A percentile compares a stretch with the other conserved stretches of the same genome.
Evolutionary conservation across 163 green algal genomes (phyloP).

Genomic region (Coccomyxa subellipsoidea): DNA sequence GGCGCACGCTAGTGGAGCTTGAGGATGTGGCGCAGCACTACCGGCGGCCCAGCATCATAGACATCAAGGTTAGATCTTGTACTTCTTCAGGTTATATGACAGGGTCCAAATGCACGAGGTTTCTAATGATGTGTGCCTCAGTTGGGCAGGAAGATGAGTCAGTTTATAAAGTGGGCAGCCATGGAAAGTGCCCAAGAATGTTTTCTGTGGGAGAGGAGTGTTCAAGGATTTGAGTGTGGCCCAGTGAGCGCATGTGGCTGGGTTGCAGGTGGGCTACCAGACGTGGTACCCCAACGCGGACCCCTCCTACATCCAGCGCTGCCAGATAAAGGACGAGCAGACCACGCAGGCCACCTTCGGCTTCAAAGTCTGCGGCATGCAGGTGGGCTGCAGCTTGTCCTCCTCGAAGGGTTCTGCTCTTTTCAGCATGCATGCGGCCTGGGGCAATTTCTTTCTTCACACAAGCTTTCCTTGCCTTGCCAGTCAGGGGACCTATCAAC

Average conservation of each 20-base stretch:
- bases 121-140: neutral
- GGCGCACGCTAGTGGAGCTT: constrained; percentile 54
- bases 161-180: too few species aligned
- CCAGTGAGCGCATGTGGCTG: neutral
- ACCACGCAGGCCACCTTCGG: constrained; percentile 73
- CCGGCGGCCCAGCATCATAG: constrained; percentile 71
- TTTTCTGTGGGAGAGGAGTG: too few species aligned
- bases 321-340: constrained; percentile 66
- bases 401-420: neutral
- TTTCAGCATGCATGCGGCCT: too few species aligned
- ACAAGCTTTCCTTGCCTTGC: too few species aligned
- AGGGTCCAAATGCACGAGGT: neutral
- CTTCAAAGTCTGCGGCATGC: constrained; percentile 82
- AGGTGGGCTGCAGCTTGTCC: constrained; percentile 27
- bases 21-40: constrained; percentile 72
- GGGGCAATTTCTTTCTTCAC: too few species aligned
- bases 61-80: constrained; percentile 58
- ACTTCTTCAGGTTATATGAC: neutral
- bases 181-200: too few species aligned
- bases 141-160: neutral
- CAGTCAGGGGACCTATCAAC: too few species aligned
- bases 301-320: constrained; percentile 56
- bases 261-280: constrained; percentile 48
- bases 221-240: neutral
- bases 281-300: constrained; percentile 74